Conservation (phyloP, 2,329 filamentous ascomycete genomes). For the Colletotrichum sp. region DNA sequence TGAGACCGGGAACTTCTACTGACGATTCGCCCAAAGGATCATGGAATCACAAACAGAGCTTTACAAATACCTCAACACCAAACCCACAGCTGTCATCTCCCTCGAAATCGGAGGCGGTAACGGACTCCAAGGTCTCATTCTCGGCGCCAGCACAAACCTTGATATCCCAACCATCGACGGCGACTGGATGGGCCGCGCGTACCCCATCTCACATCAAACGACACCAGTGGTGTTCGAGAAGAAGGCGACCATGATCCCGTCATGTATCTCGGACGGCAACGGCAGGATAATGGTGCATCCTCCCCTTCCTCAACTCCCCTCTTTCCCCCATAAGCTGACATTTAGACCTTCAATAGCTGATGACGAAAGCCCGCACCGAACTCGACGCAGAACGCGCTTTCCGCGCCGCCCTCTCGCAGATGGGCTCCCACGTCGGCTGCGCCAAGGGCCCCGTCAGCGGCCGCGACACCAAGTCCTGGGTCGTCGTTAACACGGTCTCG, state of each 20-base stretch:
- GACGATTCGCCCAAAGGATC: neutral
- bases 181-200: constrained; percentile 62
- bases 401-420: constrained; percentile 55
- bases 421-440: constrained; percentile 58
- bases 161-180: constrained; percentile 56
- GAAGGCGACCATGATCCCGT: constrained; percentile 37
- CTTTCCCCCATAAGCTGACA: neutral
- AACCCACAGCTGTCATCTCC: constrained; percentile 34
- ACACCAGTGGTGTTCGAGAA: constrained; percentile 44
- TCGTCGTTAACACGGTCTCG: constrained; percentile 49
- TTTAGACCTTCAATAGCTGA: constrained; percentile 23
- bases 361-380: constrained; percentile 53
- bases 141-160: constrained; percentile 59
- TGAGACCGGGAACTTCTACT: neutral
- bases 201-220: constrained; percentile 60
- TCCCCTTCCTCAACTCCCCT: neutral
- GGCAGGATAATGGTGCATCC: neutral
- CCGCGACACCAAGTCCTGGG: constrained; percentile 54
- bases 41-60: constrained; percentile 31
- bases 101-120: constrained; percentile 69
- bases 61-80: constrained; percentile 51
- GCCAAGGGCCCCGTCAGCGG: constrained; percentile 56
- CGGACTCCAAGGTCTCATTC: constrained; percentile 61
- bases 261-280: constrained; percentile 22
- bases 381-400: constrained; percentile 55